Conservation (phyloP, 2,329 filamentous ascomycete genomes). For the Colletotrichum melonis region DNA sequence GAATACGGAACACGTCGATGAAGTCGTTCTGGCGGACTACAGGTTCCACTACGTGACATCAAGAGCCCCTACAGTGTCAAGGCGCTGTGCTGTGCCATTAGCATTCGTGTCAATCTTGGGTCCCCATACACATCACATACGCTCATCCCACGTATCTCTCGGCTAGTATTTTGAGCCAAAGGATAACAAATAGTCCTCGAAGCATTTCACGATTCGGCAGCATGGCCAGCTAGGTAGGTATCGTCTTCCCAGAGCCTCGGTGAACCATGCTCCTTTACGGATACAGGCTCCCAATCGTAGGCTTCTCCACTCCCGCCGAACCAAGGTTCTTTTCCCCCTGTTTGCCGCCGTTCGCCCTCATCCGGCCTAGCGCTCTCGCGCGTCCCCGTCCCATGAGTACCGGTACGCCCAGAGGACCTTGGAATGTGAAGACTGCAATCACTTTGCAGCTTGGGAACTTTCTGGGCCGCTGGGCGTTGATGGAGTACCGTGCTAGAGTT, state of each 20-base stretch:
- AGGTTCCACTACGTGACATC: constrained; percentile 11
- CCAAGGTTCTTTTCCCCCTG: neutral
- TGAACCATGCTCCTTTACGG: neutral
- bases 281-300: neutral
- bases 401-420: neutral
- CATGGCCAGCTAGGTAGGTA: neutral
- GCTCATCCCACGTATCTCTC: neutral
- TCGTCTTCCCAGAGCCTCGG: neutral
- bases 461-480: neutral
- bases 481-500: neutral
- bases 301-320: neutral
- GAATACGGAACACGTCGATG: neutral
- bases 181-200: neutral
- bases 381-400: neutral
- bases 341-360: constrained; percentile 20
- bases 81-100: neutral
- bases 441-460: neutral
- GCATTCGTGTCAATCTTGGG: neutral
- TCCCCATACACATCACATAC: neutral
- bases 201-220: neutral
- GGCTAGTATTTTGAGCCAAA: neutral
- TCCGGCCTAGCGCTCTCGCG: constrained; percentile 15
- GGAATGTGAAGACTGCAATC: constrained; percentile 8
- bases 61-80: constrained; percentile 1
- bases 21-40: neutral